Percentiles rank a stretch among this genome's conserved stretches.
phyloP scores from a whole-genome alignment of 495 filamentous ascomycete genomes.

The Tuber calosporum region DNA sequence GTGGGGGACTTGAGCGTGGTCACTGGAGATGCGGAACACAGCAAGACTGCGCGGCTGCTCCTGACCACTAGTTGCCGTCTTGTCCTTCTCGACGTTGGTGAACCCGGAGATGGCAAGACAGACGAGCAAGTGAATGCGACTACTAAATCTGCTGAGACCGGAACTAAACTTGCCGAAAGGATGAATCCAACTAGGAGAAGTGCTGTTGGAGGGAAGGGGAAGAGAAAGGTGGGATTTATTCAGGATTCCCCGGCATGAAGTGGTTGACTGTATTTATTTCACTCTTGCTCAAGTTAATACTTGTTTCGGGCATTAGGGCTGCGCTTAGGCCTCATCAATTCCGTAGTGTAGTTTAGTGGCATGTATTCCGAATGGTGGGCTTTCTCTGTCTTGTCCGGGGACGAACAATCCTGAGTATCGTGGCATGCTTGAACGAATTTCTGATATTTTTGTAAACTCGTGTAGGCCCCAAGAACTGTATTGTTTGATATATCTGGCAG shows the following conservation, averaged over 20 bases:
- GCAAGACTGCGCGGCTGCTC: slow-evolving; percentile 16
- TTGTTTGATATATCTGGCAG: neutral
- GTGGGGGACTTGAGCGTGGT: slow-evolving; percentile 25
- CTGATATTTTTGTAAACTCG: neutral
- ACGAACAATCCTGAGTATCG: neutral
- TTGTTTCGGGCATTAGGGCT: neutral
- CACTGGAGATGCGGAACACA: slow-evolving; percentile 2
- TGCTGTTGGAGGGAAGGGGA: slow-evolving; percentile 23
- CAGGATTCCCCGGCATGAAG: slow-evolving; percentile 5
- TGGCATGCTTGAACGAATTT: neutral
- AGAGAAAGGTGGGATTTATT: slow-evolving; percentile 36
- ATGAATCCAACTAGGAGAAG: slow-evolving; percentile 3
- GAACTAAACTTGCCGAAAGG: neutral
- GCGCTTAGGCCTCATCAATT: neutral
- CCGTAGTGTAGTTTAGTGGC: neutral
- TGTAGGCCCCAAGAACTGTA: neutral
- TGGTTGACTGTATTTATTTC: neutral
- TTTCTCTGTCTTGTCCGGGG: neutral
- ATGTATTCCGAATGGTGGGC: neutral
- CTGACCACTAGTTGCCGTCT: slow-evolving; percentile 15
- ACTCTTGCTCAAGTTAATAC: neutral
- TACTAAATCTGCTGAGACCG: neutral
- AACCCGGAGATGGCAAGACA: neutral
- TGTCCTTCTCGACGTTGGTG: slow-evolving; percentile 24
- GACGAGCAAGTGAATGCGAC: neutral